phyloP scores from a whole-genome alignment of 306 rosid species.

The Trichosanthes cucumerina region DNA sequence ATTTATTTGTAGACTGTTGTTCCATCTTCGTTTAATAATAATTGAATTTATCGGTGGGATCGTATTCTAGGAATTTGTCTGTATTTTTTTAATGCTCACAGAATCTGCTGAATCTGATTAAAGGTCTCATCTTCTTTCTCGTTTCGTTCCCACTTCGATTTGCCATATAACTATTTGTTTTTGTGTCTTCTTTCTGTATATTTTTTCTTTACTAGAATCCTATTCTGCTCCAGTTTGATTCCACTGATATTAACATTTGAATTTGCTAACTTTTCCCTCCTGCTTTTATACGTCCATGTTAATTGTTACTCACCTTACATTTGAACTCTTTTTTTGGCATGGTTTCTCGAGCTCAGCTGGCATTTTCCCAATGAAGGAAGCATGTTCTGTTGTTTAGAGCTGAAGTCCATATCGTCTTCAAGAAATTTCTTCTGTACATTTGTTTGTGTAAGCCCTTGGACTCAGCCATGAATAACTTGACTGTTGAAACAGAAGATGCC shows the following conservation, averaged over 20 bases:
- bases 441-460: background rate
- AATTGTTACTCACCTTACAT: background rate
- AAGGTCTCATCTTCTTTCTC: background rate
- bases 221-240: background rate
- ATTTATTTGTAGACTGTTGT: background rate
- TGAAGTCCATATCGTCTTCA: background rate
- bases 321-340: background rate
- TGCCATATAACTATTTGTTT: background rate
- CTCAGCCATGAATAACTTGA: conserved; percentile 57
- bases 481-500: conserved; percentile 67
- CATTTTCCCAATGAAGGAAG: background rate
- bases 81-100: background rate
- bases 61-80: background rate
- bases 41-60: background rate
- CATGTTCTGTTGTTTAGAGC: conserved; percentile 7
- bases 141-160: background rate
- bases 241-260: background rate
- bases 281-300: background rate
- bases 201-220: background rate
- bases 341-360: background rate
- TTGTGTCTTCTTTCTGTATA: background rate
- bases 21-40: background rate
- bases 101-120: background rate
- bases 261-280: background rate
- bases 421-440: background rate